These are phyloP conservation scores for Fusarium begoniae DNA, from an alignment of 2,329 filamentous ascomycete genomes.

Conservation along the genomic window DNA sequence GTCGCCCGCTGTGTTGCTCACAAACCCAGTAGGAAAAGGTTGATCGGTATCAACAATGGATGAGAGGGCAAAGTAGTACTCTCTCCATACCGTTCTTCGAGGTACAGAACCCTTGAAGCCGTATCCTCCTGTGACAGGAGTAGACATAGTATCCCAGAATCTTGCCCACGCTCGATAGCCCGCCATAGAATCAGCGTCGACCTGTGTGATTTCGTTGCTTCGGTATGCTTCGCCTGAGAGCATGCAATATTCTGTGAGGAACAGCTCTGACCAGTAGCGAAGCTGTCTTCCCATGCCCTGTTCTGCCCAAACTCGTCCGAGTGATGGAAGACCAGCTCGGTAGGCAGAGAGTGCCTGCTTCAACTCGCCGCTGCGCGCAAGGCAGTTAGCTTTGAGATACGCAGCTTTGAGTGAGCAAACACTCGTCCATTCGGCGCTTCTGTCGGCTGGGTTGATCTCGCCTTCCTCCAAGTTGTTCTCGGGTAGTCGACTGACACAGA, in stretches of 20 bases:
- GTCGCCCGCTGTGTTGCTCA: constrained; percentile 54
- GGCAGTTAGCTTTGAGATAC: constrained; percentile 77
- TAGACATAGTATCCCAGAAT: constrained; percentile 69
- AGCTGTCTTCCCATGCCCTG: constrained; percentile 70
- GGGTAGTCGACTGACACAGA: constrained; percentile 65
- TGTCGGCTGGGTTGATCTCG: constrained; percentile 60
- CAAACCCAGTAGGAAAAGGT: constrained; percentile 63
- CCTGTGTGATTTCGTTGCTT: constrained; percentile 59
- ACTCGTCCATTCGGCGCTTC: constrained; percentile 77
- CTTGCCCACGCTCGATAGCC: constrained; percentile 74
- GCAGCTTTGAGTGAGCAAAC: constrained; percentile 82
- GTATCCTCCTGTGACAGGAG: constrained; percentile 61
- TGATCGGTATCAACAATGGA: constrained; percentile 75
- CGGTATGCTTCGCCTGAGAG: constrained; percentile 69
- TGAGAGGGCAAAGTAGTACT: constrained; percentile 85
- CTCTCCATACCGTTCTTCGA: constrained; percentile 79
- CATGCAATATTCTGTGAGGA: constrained; percentile 79
- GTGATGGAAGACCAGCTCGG: constrained; percentile 70
- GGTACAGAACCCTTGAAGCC: constrained; percentile 68
- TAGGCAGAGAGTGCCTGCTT: constrained; percentile 73
- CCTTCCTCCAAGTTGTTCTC: constrained; percentile 64
- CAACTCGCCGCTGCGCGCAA: constrained; percentile 59
- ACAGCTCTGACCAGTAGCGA: constrained; percentile 80
- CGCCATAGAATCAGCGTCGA: constrained; percentile 63
- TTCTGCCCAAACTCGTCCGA: constrained; percentile 63